phyloP scores from a whole-genome alignment of 208 protist genomes.

The Trypanosoma avium region DNA sequence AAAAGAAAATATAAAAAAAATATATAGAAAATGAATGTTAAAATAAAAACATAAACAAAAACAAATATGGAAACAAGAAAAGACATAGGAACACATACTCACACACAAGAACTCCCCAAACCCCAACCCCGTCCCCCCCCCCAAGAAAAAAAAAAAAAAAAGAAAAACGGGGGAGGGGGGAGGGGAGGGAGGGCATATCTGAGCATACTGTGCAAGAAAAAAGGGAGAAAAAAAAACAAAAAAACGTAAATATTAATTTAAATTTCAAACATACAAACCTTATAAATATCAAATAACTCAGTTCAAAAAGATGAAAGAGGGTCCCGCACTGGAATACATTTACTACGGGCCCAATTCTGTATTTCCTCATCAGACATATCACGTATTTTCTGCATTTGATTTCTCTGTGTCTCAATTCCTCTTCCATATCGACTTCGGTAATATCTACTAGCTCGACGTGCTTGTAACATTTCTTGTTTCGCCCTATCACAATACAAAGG shows the following conservation, averaged over 20 bases:
- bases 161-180: no score
- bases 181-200: no score
- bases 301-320: constrained; percentile 1
- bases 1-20: no score
- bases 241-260: neutral
- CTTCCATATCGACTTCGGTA: constrained; percentile 66
- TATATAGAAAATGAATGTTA: no score
- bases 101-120: no score
- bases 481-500: constrained; percentile 46
- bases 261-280: constrained; percentile 1
- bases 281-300: neutral
- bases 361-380: constrained; percentile 27
- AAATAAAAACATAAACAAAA: no score
- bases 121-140: no score
- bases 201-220: no score
- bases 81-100: no score
- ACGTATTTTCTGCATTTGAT: constrained; percentile 20
- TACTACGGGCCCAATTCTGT: constrained; percentile 31
- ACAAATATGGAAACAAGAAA: no score
- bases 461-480: constrained; percentile 46
- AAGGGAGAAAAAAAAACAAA: constrained; percentile 7
- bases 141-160: no score
- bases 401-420: constrained; percentile 40
- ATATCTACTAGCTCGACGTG: constrained; percentile 55
- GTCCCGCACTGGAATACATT: constrained; percentile 19